Evolutionary conservation across 2,329 filamentous ascomycete species (phyloP).

Genomic region (Fusarium redolens): DNA sequence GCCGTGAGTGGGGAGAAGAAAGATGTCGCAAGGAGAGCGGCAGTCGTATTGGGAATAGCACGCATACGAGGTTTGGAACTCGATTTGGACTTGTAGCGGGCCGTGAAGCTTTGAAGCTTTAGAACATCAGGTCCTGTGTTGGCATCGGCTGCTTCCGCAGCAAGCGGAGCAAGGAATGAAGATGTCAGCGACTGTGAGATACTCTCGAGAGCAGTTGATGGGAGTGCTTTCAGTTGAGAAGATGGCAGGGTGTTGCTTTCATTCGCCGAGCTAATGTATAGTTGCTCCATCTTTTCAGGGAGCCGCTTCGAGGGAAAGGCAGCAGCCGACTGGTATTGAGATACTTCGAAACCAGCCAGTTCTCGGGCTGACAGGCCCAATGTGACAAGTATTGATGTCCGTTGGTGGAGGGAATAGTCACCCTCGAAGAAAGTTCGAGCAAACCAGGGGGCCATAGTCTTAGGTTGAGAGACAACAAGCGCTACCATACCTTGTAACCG

Average conservation of each 20-base stretch:
- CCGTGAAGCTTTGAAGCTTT: slow-evolving; percentile 90
- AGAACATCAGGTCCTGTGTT: slow-evolving; percentile 83
- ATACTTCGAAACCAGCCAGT: slow-evolving; percentile 79
- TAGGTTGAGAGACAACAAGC: slow-evolving; percentile 79
- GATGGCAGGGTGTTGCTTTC: slow-evolving; percentile 38
- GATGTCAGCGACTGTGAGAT: slow-evolving; percentile 76
- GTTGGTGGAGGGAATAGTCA: slow-evolving; percentile 88
- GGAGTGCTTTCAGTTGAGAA: slow-evolving; percentile 62
- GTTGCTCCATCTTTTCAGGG: slow-evolving; percentile 76
- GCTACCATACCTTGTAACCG: slow-evolving; percentile 85
- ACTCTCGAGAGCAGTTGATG: slow-evolving; percentile 70
- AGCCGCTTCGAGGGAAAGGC: slow-evolving; percentile 86
- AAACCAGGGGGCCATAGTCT: slow-evolving; percentile 85
- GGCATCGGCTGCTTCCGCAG: slow-evolving; percentile 82
- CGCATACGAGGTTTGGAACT: slow-evolving; percentile 57
- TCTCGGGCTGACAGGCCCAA: slow-evolving; percentile 87
- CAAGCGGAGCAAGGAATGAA: slow-evolving; percentile 82
- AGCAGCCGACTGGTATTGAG: slow-evolving; percentile 60
- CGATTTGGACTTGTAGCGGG: slow-evolving; percentile 55
- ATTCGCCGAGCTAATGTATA: slow-evolving; percentile 65
- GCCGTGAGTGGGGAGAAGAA: slow-evolving; percentile 92
- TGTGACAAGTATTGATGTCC: slow-evolving; percentile 82
- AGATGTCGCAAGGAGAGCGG: slow-evolving; percentile 76
- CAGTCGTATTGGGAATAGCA: slow-evolving; percentile 79
- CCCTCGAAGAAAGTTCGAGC: slow-evolving; percentile 88